Evolutionary conservation across 768 basidiomycete species (phyloP).

Genomic region (Macrolepiota albuminosa): DNA sequence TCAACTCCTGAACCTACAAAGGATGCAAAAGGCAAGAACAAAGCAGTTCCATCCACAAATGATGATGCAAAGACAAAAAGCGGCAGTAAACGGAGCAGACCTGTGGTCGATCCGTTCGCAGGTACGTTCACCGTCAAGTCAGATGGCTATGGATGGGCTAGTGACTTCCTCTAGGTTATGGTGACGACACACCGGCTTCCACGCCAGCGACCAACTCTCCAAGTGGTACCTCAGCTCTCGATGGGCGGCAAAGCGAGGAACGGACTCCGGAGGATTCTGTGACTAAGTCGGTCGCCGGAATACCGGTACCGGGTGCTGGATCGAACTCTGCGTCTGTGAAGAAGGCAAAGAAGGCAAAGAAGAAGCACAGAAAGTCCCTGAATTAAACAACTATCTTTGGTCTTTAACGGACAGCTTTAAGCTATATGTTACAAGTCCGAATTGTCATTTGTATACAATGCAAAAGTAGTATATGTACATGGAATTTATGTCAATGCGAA

Average conservation of each 20-base stretch:
- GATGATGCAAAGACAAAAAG: conserved; percentile 8
- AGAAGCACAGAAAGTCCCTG: conserved; percentile 26
- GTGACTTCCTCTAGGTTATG: conserved; percentile 26
- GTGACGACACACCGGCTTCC: conserved; percentile 21
- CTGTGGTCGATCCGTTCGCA: conserved; percentile 60
- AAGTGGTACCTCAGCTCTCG: neutral
- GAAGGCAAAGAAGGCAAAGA: conserved; percentile 29
- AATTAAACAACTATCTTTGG: neutral
- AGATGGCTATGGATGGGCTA: neutral
- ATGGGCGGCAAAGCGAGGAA: conserved; percentile 13
- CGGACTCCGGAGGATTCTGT: conserved; percentile 3
- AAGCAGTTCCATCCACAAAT: conserved; percentile 9
- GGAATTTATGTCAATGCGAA: neutral
- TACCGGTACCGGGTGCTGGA: conserved; percentile 6
- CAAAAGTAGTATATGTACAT: conserved; percentile 3
- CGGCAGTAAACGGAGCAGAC: conserved; percentile 43
- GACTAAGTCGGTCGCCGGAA: conserved; percentile 5
- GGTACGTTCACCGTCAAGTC: conserved; percentile 30
- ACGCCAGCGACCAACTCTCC: neutral
- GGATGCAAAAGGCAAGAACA: conserved; percentile 32
- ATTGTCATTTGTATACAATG: conserved; percentile 1
- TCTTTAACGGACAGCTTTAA: neutral
- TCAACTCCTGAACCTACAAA: conserved; percentile 18
- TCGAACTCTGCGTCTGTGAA: conserved; percentile 10
- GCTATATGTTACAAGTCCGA: neutral